phyloP scores from a whole-genome alignment of 2,329 filamentous ascomycete genomes.

The Paracoccidioides brasiliensis region DNA sequence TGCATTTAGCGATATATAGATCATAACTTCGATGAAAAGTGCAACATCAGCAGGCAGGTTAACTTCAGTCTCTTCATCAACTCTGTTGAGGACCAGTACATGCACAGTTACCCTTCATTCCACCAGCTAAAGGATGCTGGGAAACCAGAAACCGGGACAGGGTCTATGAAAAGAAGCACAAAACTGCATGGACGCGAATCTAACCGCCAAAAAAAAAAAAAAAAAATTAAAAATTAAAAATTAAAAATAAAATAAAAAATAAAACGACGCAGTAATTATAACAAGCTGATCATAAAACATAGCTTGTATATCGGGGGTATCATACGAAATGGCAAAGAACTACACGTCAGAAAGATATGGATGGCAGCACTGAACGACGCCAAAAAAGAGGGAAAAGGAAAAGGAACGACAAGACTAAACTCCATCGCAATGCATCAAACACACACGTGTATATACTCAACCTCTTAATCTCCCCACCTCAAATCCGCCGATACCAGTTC shows the following conservation, averaged over 20 bases:
- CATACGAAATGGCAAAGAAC: too few species aligned
- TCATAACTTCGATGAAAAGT: too few species aligned
- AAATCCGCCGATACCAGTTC: conserved; percentile 2
- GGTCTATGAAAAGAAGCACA: too few species aligned
- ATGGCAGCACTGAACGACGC: background rate
- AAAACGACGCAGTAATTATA: background rate
- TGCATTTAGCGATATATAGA: too few species aligned
- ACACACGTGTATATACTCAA: background rate
- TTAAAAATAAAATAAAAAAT: background rate
- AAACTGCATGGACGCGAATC: background rate
- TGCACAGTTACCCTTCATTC: too few species aligned
- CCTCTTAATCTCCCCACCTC: background rate
- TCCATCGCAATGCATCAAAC: background rate
- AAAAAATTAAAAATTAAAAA: background rate
- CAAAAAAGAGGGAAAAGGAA: background rate
- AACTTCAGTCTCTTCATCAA: too few species aligned
- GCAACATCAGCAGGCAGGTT: too few species aligned
- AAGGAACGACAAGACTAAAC: background rate
- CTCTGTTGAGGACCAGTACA: too few species aligned
- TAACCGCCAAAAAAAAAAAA: background rate
- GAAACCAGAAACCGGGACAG: too few species aligned
- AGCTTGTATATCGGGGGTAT: too few species aligned
- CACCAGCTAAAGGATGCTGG: too few species aligned
- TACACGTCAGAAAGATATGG: background rate
- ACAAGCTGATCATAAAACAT: background rate